phyloP scores from a whole-genome alignment of 306 rosid species.

The Inga oerstediana region DNA sequence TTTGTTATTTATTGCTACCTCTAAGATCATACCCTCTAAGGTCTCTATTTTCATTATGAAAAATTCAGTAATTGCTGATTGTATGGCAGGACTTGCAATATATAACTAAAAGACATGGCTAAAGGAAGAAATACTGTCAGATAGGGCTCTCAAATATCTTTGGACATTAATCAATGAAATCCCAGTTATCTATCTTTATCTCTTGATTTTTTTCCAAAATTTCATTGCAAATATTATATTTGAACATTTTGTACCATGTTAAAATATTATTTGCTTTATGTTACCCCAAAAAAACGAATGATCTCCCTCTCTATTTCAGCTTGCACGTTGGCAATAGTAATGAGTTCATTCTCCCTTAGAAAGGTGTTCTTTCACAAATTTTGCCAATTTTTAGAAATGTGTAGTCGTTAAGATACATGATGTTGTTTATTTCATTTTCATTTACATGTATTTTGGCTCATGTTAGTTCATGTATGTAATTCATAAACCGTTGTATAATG shows the following conservation, averaged over 20 bases:
- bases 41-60: constrained; percentile 26
- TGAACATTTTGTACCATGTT: constrained; percentile 21
- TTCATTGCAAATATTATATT: constrained; percentile 16
- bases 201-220: constrained; percentile 8
- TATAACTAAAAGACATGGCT: constrained; percentile 16
- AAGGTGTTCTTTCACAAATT: constrained; percentile 91
- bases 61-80: background rate
- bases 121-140: constrained; percentile 15
- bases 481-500: too few species aligned
- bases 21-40: constrained; percentile 68
- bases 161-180: constrained; percentile 26
- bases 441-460: too few species aligned
- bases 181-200: constrained; percentile 17
- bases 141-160: background rate
- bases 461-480: too few species aligned
- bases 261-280: background rate
- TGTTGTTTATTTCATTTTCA: too few species aligned
- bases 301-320: constrained; percentile 24
- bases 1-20: constrained; percentile 43
- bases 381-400: constrained; percentile 89
- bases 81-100: background rate
- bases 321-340: constrained; percentile 24
- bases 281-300: background rate
- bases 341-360: constrained; percentile 84
- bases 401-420: background rate